Base-by-base conservation (phyloP, 495 filamentous ascomycete species). In the Penicillium cataractarum region DNA sequence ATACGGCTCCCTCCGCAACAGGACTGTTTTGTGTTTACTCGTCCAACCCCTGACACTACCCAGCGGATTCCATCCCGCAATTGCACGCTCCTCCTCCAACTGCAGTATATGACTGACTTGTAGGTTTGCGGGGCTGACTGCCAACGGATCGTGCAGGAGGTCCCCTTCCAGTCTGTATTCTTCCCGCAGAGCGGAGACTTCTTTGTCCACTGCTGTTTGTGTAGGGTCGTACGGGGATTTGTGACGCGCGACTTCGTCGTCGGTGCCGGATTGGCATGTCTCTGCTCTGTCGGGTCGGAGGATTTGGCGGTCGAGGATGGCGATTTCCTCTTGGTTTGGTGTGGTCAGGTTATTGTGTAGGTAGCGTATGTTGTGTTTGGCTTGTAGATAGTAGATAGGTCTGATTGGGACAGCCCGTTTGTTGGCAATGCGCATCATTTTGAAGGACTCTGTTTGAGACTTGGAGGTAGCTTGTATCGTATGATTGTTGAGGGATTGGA, bases 221-320 rank as follows among this genome's bases (percentile, higher is more conserved):
- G 62, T 53, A 6, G 70, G 71, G 33, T 74, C 73, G 51, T 71
- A 76, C 13, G 73, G 71, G 0, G 67, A 71, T 53, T 66, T 66
- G 65, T 76, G 73, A 4, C 62, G 62, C 0, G 61, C 71, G 9
- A 72, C 71, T 60, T 72, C 73, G 31, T 73, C 71, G 33, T 76
- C 73, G 15, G 71, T 70, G 55, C 73, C 73, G 19, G 63, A 65
- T 42, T 70, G 64, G 26, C 67, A 73, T 26, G 62, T 74, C 31
- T 76, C 73, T 2, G 61, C 33, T 19, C 63, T 57, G n/a, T 67
- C 64, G 5, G 70, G 70, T 22, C 62, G 64, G 15, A 75, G 71
- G n/a, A 66, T 55, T 27, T 65, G 61, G 29, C 73, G 51, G n/a
- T 74, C 71, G 0, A 69, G 61, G 69, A 53, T 24, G 10, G 19